phyloP scores from a whole-genome alignment of 2,329 filamentous ascomycete species.

The Aspergillus texensis region DNA sequence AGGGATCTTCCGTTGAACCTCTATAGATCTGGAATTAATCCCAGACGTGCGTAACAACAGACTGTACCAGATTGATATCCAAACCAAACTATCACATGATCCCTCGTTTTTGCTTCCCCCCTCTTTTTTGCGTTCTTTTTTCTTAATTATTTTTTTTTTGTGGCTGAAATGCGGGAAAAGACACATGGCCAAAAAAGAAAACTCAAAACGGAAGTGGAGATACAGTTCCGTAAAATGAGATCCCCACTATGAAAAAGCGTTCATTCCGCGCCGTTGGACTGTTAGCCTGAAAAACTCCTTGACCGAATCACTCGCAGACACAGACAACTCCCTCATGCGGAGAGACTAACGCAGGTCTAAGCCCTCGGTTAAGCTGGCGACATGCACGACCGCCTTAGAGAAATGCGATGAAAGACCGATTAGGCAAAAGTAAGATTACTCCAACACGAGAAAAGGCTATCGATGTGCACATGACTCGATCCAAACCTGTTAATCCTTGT shows the following conservation, averaged over 20 bases:
- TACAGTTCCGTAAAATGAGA: conserved; percentile 24
- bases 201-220: conserved; percentile 25
- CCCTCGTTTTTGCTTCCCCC: neutral
- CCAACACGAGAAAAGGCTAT: neutral
- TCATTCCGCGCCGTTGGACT: conserved; percentile 27
- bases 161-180: conserved; percentile 11
- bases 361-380: conserved; percentile 10
- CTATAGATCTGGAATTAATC: neutral
- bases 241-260: conserved; percentile 22
- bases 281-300: neutral
- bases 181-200: conserved; percentile 24
- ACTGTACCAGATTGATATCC: neutral
- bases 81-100: conserved; percentile 1
- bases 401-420: conserved; percentile 1
- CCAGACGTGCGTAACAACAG: neutral
- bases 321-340: neutral
- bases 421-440: neutral
- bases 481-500: too few species aligned
- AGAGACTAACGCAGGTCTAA: conserved; percentile 9
- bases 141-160: neutral
- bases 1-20: neutral
- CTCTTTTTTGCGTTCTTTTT: neutral
- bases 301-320: neutral
- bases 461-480: neutral
- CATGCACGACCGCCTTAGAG: conserved; percentile 4